Percentiles rank a stretch among this genome's conserved stretches.
phyloP scores from a whole-genome alignment of 768 basidiomycete genomes.

The Auricularia sp. region DNA sequence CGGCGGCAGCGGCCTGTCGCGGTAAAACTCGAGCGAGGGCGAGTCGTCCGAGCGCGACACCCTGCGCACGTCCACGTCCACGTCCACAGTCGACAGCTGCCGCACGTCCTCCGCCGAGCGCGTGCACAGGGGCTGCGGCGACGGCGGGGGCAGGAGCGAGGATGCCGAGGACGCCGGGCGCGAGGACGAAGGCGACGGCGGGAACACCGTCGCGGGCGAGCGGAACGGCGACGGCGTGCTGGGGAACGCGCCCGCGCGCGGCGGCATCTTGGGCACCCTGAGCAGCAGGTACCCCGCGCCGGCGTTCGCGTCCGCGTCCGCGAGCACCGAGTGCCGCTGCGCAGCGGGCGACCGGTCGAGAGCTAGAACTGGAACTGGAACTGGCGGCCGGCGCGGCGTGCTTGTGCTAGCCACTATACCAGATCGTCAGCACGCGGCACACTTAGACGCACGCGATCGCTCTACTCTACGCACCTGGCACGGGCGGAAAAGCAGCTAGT shows the following conservation, averaged over 20 bases:
- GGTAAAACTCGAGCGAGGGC: not conserved
- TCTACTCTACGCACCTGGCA: too few species aligned
- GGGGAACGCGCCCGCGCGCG: not conserved
- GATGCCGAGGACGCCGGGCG: not conserved
- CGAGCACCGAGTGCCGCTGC: not conserved
- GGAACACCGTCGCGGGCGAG: not conserved
- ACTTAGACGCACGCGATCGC: too few species aligned
- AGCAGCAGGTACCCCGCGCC: not conserved
- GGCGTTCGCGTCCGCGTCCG: not conserved
- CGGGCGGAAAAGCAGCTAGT: too few species aligned
- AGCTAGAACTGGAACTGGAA: not conserved
- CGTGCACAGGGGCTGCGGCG: too few species aligned
- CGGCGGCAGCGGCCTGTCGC: not conserved
- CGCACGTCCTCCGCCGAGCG: too few species aligned
- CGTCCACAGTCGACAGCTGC: too few species aligned
- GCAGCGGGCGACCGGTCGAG: not conserved
- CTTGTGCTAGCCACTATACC: not conserved
- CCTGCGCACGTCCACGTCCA: too few species aligned
- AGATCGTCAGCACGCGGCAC: not conserved
- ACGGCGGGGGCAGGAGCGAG: too few species aligned
- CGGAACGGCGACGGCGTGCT: not conserved
- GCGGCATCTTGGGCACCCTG: not conserved
- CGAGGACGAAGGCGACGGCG: not conserved
- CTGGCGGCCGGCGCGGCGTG: not conserved
- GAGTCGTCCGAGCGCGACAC: not conserved